Evolutionary conservation across 345 rosid genomes (phyloP), one percentile per base, ranked within the genome.

Genomic region (Dipteronia sinensis): DNA sequence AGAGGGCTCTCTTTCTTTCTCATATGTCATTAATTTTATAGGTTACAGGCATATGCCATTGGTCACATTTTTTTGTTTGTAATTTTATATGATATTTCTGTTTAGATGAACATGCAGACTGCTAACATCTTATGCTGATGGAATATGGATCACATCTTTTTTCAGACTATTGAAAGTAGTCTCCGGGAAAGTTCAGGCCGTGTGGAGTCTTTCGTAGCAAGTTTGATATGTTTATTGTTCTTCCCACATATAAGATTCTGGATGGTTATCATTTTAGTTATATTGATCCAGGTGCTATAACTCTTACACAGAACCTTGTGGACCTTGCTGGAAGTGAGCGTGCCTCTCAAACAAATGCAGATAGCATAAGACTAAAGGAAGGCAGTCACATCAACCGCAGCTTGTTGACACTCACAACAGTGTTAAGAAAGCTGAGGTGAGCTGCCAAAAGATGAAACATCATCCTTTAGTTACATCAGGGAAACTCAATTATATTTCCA

Each of bases 251-350:
- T 78, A 65, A 38, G 51, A 47, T 74, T 72, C 40, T 62, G 76
- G 34, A 42, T 7, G 7, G 51, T 49, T 12, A 63, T 40, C 51
- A 19, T 68, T 65, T 49, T 59, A 17, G 9, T 58, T 61, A 44
- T 13, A 74, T 67, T 77, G 59, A 76, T 65, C 70, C 62, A 73
- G 22, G 38, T 7, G 61, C 67, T 65, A 20, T 56, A 84, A 79
- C 46, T 74, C 71, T 69, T 81, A 76, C 91, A 94, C 90, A 94
- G 99, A 95, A 95, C 85, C 94, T 95, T 63, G 99, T 95, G 78
- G 99, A 95, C 85, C 98, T 95, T 71, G 99, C 99, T 81, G 99
- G 98, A 80, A 95, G 98, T 78, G 98, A 95, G 78, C 98, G 98
- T 74, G 93, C 87, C 67, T 86, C 89, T 76, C 97, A 92, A 84